Evolutionary conservation across 2,329 filamentous ascomycete genomes (phyloP), one percentile per base, ranked within the genome.

Genomic region (Epichloe gansuensis): DNA sequence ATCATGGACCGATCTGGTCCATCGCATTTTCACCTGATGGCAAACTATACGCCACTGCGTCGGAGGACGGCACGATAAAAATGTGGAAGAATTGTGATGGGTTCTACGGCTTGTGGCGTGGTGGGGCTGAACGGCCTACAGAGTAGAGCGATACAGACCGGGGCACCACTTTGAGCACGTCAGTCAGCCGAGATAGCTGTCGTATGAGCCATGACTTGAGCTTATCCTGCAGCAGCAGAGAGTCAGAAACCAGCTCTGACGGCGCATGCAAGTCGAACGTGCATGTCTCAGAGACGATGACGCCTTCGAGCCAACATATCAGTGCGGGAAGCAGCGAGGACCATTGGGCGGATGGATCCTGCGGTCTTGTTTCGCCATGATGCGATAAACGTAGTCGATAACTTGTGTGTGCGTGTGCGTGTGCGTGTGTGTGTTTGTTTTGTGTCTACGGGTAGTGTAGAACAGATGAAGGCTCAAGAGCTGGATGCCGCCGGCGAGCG

Each of bases 1-100:
- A 98, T 60, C 93, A 98, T 63, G 93, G 93, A 2, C 91, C 91
- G 1, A 93, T 98, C 56, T 98, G 93, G 93, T 95, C 89, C 5
- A 83, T 94, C 54, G 85, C 85, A 52, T 98, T 95, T 68, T 93
- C 90, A 0, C 93, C 93, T 0, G 93, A 98, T 63, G 90, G 90
- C 46, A 96, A 95, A 65, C 74, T 98, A 7, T 98, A 97, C 64
- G 93, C 90, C 1, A 98, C 93, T 1, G 93, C 88, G 34, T 96
- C 90, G 47, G 93, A 98, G 66, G 93, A 98, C 62, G 93, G 93
- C 41, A 98, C 93, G 0, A 94, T 98, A 67, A 98, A 98, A 71
- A 75, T 98, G 74, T 84, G 81, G 81, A 84, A 84, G 70, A 84
- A 84, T 57, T 84, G 80, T 54, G 77, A 81, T 5, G 81, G 80